phyloP scores from a whole-genome alignment of 306 rosid genomes.

The Corylus heterophylla region DNA sequence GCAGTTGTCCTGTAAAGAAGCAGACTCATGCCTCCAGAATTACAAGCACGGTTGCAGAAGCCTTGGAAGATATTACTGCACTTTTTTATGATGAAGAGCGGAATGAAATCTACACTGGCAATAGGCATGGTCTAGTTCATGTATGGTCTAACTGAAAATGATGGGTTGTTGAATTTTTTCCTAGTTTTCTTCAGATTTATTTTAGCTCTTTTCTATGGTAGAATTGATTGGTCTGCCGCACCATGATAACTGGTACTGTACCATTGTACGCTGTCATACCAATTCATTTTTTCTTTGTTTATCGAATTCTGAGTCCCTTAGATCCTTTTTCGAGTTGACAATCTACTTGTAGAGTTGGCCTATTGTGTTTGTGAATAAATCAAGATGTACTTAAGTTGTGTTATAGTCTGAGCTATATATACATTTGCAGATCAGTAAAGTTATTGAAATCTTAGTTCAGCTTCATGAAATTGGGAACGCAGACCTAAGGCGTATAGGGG shows the following conservation, averaged over 20 bases:
- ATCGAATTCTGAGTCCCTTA: slow-evolving; percentile 21
- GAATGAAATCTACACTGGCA: slow-evolving; percentile 93
- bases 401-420: too few relatives aligned
- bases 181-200: slow-evolving; percentile 32
- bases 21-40: slow-evolving; percentile 49
- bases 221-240: slow-evolving; percentile 40
- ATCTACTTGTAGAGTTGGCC: slow-evolving; percentile 19
- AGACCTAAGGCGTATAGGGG: too few relatives aligned
- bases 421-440: too few relatives aligned
- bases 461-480: too few relatives aligned
- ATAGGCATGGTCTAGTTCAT: slow-evolving; percentile 88
- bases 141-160: slow-evolving; percentile 89
- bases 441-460: too few relatives aligned
- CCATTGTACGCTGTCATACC: slow-evolving; percentile 41
- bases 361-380: not conserved
- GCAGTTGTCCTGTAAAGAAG: slow-evolving; percentile 54
- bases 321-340: slow-evolving; percentile 35
- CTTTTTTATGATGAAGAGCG: slow-evolving; percentile 98
- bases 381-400: not conserved
- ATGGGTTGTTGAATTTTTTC: slow-evolving; percentile 26
- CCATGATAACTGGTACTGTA: slow-evolving; percentile 36
- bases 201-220: slow-evolving; percentile 32
- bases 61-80: slow-evolving; percentile 98
- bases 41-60: slow-evolving; percentile 93
- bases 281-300: slow-evolving; percentile 27